A percentile compares a stretch with the other conserved stretches of the same genome.
phyloP scores from a whole-genome alignment of 2,329 filamentous ascomycete species.

The Colletotrichum phormii region DNA sequence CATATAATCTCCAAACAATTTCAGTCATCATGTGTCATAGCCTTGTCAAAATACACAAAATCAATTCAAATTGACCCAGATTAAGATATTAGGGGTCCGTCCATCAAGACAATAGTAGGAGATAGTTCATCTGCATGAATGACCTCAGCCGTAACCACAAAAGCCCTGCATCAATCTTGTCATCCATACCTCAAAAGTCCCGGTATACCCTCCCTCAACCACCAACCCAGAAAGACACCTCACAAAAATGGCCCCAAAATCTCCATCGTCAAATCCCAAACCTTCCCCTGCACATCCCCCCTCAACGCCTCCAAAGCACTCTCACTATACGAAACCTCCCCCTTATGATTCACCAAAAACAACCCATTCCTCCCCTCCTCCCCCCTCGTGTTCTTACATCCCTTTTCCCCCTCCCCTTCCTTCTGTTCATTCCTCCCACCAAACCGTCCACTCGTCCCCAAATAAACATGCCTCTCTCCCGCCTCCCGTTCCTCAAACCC shows the following conservation, averaged over 20 bases:
- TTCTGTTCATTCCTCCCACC: constrained; percentile 13
- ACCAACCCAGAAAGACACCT: not conserved
- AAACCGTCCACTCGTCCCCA: constrained; percentile 19
- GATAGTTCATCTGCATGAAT: too few relatives aligned
- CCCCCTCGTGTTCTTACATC: constrained; percentile 8
- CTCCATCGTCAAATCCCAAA: constrained; percentile 37
- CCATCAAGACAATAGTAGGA: too few relatives aligned
- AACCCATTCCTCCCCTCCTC: not conserved
- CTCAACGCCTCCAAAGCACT: constrained; percentile 11
- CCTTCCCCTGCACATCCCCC: constrained; percentile 14
- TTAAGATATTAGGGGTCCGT: too few relatives aligned
- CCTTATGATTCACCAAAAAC: constrained; percentile 30
- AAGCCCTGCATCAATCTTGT: too few relatives aligned
- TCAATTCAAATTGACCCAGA: too few relatives aligned
- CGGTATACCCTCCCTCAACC: too few relatives aligned
- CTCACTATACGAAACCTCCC: constrained; percentile 22
- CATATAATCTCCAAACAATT: too few relatives aligned
- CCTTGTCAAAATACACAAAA: too few relatives aligned
- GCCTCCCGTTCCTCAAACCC: constrained; percentile 16
- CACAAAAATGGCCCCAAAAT: constrained; percentile 30
- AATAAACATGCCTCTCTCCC: constrained; percentile 33
- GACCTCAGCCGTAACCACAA: too few relatives aligned
- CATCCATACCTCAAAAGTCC: too few relatives aligned
- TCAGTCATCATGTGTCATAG: too few relatives aligned
- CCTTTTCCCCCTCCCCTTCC: not conserved